Base-by-base conservation (phyloP, 257 asterid genomes). In the Scutellaria galericulata region DNA sequence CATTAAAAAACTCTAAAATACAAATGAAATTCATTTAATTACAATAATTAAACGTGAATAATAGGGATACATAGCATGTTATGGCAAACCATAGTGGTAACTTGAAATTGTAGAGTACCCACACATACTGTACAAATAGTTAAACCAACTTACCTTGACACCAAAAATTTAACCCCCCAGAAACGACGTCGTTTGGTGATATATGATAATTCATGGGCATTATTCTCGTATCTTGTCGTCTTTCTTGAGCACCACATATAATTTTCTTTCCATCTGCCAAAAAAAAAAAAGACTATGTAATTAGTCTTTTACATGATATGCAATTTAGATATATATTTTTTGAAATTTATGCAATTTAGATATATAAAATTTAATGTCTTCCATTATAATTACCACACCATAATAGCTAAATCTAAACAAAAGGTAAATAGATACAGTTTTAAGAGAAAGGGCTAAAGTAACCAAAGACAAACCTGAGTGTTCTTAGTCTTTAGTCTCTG, bases 401-500 rank as follows among this genome's bases (percentile, higher is more conserved):
- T 31, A 4, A 31, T 31, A 4, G 37, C 37, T 31, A 31, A 2
- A 31, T 31, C 50, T 45, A 45, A 45, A 45, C 12, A 1, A 45
- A 0, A 4, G 69, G 9, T n/a, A n/a, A n/a, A 48, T 46, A 70
- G 35, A 11, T 18, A 18, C 2, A 61, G 71, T 31, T 31, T 31
- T 24, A 24, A 24, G 2, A 24, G 27, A 24, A 24, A 24, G 1
- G 27, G 27, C 27, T 24, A 24, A 24, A 24, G 27, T 24, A 24
- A 24, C 27, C 27, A 2, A 24, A 61, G 59, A 68, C 86, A 56
- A 54, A 90, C 98, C 98, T 86, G 90, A 53, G 79, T 53, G 77
- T 94, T 94, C 83, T 78, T 91, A 66, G 83, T 65, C 86, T 84
- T 94, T 70, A 82, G 85, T 76, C 87, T 83, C 73, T 89, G 99